Evolutionary conservation across 2,329 filamentous ascomycete genomes (phyloP).

Genomic region (Gremmenia infestans): DNA sequence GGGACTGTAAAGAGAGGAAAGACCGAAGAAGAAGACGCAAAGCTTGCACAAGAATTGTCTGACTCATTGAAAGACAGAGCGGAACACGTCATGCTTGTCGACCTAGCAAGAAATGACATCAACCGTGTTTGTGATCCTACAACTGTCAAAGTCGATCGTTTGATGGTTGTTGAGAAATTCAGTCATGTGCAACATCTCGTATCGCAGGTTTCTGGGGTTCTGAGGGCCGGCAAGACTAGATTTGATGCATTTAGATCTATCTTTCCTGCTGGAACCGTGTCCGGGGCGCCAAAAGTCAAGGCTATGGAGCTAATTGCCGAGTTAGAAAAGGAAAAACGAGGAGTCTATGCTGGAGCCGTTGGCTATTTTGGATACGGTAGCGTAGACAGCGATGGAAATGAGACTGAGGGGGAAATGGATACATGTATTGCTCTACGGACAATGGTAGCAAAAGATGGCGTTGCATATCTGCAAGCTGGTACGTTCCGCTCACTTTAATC

Average conservation of each 20-base stretch:
- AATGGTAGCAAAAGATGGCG: constrained; percentile 88
- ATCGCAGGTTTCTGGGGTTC: constrained; percentile 88
- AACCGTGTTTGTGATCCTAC: constrained; percentile 91
- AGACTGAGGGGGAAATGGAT: constrained; percentile 82
- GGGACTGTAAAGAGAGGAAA: constrained; percentile 87
- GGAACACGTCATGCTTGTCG: constrained; percentile 96
- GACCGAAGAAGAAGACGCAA: constrained; percentile 74
- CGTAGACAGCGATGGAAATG: constrained; percentile 57
- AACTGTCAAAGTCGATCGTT: constrained; percentile 82
- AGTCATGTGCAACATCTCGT: constrained; percentile 97
- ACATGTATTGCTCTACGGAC: constrained; percentile 71
- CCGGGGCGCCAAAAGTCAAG: constrained; percentile 88
- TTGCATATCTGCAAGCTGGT: constrained; percentile 85
- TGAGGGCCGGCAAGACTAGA: constrained; percentile 76
- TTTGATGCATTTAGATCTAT: constrained; percentile 96
- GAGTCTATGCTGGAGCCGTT: constrained; percentile 91
- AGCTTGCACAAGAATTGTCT: constrained; percentile 70
- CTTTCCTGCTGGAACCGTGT: constrained; percentile 94
- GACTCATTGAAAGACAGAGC: constrained; percentile 85
- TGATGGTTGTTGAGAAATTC: constrained; percentile 94
- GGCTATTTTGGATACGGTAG: constrained; percentile 91
- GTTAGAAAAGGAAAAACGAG: constrained; percentile 87
- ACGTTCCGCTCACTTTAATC: constrained; percentile 25
- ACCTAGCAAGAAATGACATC: constrained; percentile 92
- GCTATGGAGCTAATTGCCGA: constrained; percentile 98